Evolutionary conservation across 1,139 yeast genomes (phyloP), one percentile per base, ranked within the genome.

Genomic region (Saccharomyces hybrid): DNA sequence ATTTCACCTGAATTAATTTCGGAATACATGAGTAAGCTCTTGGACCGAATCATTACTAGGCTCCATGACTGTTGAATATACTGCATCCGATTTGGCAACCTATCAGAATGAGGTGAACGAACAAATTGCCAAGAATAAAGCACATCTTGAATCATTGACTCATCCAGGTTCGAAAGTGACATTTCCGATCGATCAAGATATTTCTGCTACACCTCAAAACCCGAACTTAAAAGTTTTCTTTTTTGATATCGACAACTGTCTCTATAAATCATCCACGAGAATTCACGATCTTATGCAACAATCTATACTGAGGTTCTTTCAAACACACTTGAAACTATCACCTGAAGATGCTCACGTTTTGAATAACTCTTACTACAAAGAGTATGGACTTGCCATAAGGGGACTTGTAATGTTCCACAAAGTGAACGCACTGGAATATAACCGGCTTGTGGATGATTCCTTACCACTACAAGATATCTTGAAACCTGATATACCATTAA

Each of bases 171-270:
- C 67, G 2, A 60, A 63, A 42, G 59, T 66, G 1, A 60, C 64
- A 1, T 60, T 68, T 42, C 60, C 57, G 1, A 63, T 58, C 51
- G 72, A 55, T 52, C 58, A 29, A 53, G 58, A 23, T 51, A 61
- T 49, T 53, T 56, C 16, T 53, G 71, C 67, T 1, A 42, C 48
- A 29, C 62, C 69, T 23, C 42, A 16, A 3, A 60, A 61, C 51
- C 60, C 68, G 7, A 55, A 65, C 50, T 44, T 61, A 31, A 66
- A 59, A 31, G 85, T 88, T 48, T 87, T 91, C 71, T 89, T 82
- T 70, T 93, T 91, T 64, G 99, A 91, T 68, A 88, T 91, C 53
- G 98, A 93, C 71, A 93, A 93, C 70, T 88, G 96, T 64, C 77
- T 93, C 47, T 93, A 93, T 70, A 78, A 80, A 52, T 75, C 90